Evolutionary conservation across 148 eudicot genomes (phyloP), one percentile per base, ranked within the genome.

Genomic region (Vaccinium vitisidaea): DNA sequence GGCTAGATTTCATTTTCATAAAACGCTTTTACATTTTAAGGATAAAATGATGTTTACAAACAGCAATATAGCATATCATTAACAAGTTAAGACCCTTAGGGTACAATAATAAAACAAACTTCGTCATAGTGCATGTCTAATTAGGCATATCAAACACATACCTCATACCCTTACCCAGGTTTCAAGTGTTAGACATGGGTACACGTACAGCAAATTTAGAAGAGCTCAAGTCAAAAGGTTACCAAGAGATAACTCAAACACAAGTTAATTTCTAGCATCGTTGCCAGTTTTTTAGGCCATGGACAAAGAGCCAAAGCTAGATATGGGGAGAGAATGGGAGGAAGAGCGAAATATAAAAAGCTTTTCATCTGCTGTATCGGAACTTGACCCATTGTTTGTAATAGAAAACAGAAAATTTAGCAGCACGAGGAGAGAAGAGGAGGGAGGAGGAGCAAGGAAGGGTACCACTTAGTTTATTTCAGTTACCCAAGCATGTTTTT

Each of bases 401-500:
- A 27, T n/a, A 59, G 53, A 81, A n/a, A 21, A 18, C n/a, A 67
- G 14, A 67, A 39, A 43, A 61, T 14, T 67, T 48, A 25, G 56
- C 15, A 52, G 56, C 59, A 79, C 30, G 49, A 48, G 58, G 80
- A 76, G 56, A 76, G 80, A 49, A 49, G 80, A 19, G 19, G 54
- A 2, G n/a, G 25, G 50, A 80, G 52, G 52, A 80, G 32, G 48
- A 54, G 46, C 46, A 50, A 25, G 53, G 25, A 27, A 32, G 69
- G 5, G 49, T 27, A 13, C 63, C 36, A 12, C 39, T 27, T 1
- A 27, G 46, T 27, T 46, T 15, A 2, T 54, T 50, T 14, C 46
- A 52, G 80, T 77, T 50, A 54, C 53, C 59, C 80, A 77, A 13
- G 21, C 81, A 78, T 78, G 16, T 16, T 77, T 65, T 23, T 52